Base-by-base conservation (phyloP, 106 monocot genomes). In the Dendrobium officinale region DNA sequence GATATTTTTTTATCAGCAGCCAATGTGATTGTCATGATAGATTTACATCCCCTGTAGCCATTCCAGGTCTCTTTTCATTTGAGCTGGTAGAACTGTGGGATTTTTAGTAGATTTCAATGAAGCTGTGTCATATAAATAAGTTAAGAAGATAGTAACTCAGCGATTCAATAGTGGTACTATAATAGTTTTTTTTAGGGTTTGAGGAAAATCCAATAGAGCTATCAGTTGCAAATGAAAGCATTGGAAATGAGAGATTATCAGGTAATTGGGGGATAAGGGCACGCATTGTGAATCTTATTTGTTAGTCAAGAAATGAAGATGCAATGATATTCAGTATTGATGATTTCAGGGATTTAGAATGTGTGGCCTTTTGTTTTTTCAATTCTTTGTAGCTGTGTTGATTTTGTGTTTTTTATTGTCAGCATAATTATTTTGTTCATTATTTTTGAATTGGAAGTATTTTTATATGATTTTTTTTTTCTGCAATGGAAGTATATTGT, bases 41-140 rank as follows among this genome's bases (percentile, higher is more conserved):
- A 24, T 77, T 75, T 79, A 56, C 67, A 78, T 77, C 67, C 29
- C 73, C 55, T 10, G 0, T 43, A 31, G 58, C 79, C 58, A 40
- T 82, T 77, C 73, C 16, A 51, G n/a, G 22, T 76, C 37, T 37
- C 37, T 31, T 64, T 10, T 84, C 81, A 82, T 84, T 81, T 80
- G 47, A 83, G 77, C 80, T 85, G 82, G 87, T 86, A 81, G 83
- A 80, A 78, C 81, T 81, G 51, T 88, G 74, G 78, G 85, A 81
- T 59, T 79, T 77, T 76, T 68, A 77, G 43, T 47, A 17, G 77
- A 82, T 40, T 55, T 68, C 49, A 82, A 82, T 19, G 80, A 82
- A 82, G 48, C 73, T 77, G 55, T 67, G 80, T 64, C 79, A 84
- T 79, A 92, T 86, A 85, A 85, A 91, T 88, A 87, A 88, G 68